These are phyloP conservation scores for Saitozyma sp. DNA, from an alignment of 768 basidiomycete genomes.

Conservation along the genomic window DNA sequence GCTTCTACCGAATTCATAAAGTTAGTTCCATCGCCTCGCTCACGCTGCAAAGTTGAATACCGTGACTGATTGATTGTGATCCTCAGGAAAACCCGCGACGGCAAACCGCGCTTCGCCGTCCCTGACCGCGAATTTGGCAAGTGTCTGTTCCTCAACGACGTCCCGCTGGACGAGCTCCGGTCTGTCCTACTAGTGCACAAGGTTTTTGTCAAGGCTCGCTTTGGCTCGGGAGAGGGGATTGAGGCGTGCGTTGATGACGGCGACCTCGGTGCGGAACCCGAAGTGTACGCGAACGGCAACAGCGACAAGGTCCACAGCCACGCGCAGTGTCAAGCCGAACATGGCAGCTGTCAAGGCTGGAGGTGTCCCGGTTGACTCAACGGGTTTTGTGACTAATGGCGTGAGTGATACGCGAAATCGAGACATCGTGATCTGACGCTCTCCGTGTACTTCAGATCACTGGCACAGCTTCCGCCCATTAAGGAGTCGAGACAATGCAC, in stretches of 20 bases:
- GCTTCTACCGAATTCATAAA: constrained; percentile 52
- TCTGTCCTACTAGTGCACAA: constrained; percentile 50
- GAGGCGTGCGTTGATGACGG: constrained; percentile 54
- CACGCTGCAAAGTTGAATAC: too few relatives aligned
- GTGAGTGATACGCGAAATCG: too few relatives aligned
- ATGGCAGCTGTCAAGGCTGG: too few relatives aligned
- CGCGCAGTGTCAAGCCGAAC: too few relatives aligned
- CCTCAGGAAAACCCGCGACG: constrained; percentile 50
- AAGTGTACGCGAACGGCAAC: constrained; percentile 34
- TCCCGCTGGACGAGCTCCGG: constrained; percentile 48
- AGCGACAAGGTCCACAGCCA: constrained; percentile 1
- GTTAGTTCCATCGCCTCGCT: too few relatives aligned
- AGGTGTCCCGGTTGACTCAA: too few relatives aligned
- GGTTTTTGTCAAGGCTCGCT: constrained; percentile 44
- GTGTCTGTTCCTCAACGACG: constrained; percentile 53
- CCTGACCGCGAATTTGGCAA: constrained; percentile 51
- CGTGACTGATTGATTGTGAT: too few relatives aligned
- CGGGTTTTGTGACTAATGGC: too few relatives aligned
- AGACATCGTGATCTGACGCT: too few relatives aligned
- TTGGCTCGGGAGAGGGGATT: constrained; percentile 45
- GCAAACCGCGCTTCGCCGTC: constrained; percentile 52
- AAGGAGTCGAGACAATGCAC: too few relatives aligned
- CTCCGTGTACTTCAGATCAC: too few relatives aligned
- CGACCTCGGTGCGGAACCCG: constrained; percentile 51
- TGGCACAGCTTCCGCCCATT: too few relatives aligned